Conservation (phyloP, 2,329 filamentous ascomycete genomes). For the Sporothrix dimorphospora region DNA sequence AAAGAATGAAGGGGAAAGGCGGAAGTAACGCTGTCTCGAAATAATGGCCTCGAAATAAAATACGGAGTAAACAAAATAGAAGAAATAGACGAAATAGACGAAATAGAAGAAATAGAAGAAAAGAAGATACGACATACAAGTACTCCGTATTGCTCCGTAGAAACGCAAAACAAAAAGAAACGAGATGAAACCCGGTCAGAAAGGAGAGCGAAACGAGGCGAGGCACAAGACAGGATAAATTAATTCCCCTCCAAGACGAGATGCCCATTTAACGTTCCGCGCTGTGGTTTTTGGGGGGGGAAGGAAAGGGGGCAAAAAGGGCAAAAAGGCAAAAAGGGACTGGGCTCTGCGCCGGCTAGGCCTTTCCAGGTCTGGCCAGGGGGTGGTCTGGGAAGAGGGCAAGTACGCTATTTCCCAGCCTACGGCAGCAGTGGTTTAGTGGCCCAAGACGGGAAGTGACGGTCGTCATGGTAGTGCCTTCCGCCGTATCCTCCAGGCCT, state of each 20-base stretch:
- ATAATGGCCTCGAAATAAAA: neutral
- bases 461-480: neutral
- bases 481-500: neutral
- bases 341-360: neutral
- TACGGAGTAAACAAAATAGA: neutral
- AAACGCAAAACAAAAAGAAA: neutral
- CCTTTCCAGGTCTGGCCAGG: slow-evolving; percentile 10
- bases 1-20: neutral
- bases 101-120: neutral
- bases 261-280: neutral
- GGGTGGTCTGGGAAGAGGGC: neutral
- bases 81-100: neutral
- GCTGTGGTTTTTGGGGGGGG: too few species aligned
- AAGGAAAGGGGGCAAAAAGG: neutral
- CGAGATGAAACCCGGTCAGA: neutral
- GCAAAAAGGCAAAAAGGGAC: neutral
- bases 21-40: slow-evolving; percentile 9
- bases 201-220: neutral
- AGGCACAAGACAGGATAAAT: neutral
- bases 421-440: neutral
- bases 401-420: neutral
- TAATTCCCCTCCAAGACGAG: neutral
- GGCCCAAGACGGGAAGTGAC: neutral
- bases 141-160: too few species aligned
- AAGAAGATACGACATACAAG: neutral